Evolutionary conservation across 2,329 filamentous ascomycete genomes (phyloP).

Genomic region (Hypoxylon sp.): DNA sequence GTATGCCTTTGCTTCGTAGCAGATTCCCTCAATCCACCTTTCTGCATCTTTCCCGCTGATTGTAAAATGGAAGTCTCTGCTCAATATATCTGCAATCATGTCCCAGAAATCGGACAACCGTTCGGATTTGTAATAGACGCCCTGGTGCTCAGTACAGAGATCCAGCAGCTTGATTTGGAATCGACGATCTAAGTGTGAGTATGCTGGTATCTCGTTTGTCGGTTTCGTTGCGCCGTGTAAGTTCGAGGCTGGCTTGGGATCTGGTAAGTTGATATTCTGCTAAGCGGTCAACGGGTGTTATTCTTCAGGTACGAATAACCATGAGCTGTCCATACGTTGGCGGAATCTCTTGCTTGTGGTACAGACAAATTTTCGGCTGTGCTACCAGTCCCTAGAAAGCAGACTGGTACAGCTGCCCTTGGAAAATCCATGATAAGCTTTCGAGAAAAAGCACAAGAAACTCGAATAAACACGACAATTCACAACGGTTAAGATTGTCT

Average conservation of each 20-base stretch:
- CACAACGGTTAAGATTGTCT: too few species aligned
- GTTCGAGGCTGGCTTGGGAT: not conserved
- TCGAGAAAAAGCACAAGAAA: not conserved
- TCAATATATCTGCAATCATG: constrained; percentile 7
- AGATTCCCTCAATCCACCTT: constrained; percentile 15
- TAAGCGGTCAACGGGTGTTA: not conserved
- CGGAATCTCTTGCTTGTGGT: not conserved
- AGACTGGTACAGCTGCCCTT: not conserved
- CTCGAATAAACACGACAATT: too few species aligned
- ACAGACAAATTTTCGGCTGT: not conserved
- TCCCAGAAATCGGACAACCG: constrained; percentile 10
- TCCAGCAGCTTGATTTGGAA: constrained; percentile 17
- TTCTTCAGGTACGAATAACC: not conserved
- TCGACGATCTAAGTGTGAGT: not conserved
- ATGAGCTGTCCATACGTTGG: constrained; percentile 3
- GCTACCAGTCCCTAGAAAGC: not conserved
- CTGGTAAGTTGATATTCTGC: not conserved
- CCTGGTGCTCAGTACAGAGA: constrained; percentile 19
- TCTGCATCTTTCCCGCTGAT: constrained; percentile 5
- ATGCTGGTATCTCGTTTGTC: not conserved
- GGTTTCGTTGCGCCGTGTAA: not conserved
- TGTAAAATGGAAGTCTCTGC: not conserved
- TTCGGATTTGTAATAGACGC: constrained; percentile 14
- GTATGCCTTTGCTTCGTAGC: constrained; percentile 11
- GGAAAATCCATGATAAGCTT: constrained; percentile 1